These are phyloP conservation scores for Phytopythium litorale DNA, from an alignment of 352 stramenopile species.

Conservation along the genomic window DNA sequence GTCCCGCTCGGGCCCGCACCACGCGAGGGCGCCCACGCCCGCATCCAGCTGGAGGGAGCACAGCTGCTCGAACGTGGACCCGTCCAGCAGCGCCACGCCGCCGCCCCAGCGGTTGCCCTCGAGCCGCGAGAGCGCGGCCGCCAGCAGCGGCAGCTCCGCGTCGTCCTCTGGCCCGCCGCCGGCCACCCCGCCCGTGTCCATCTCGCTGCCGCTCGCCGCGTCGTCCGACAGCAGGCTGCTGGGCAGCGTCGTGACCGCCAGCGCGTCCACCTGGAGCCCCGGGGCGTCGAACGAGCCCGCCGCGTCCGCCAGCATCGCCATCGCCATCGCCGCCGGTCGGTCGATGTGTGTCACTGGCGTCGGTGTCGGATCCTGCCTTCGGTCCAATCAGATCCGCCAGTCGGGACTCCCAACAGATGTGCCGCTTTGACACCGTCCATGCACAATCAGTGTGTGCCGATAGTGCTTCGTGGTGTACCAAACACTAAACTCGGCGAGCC, in stretches of 20 bases:
- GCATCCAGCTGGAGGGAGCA: slow-evolving; percentile 40
- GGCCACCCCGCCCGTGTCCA: background rate
- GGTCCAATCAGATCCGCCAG: too few species aligned
- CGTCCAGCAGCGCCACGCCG: slow-evolving; percentile 50
- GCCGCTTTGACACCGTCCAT: too few species aligned
- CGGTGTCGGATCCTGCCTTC: too few species aligned
- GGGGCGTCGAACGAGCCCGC: slow-evolving; percentile 11
- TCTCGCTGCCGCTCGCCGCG: slow-evolving; percentile 1
- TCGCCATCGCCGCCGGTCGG: background rate
- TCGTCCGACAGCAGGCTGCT: slow-evolving; percentile 19
- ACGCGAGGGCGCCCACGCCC: slow-evolving; percentile 48
- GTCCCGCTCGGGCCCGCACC: slow-evolving; percentile 42
- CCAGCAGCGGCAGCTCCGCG: slow-evolving; percentile 37
- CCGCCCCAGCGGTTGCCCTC: slow-evolving; percentile 78
- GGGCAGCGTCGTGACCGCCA: slow-evolving; percentile 29
- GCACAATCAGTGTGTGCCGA: too few species aligned
- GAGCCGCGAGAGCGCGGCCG: slow-evolving; percentile 61
- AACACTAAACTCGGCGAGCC: too few species aligned
- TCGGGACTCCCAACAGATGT: too few species aligned
- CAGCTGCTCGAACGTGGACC: slow-evolving; percentile 30
- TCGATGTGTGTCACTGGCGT: too few species aligned
- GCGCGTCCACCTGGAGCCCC: slow-evolving; percentile 38
- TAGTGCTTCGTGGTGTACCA: too few species aligned
- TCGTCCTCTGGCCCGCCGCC: slow-evolving; percentile 9
- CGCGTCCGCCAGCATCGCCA: background rate